These are phyloP conservation scores for Pisolithus microcarpus DNA, from an alignment of 768 basidiomycete genomes.

Conservation along the genomic window DNA sequence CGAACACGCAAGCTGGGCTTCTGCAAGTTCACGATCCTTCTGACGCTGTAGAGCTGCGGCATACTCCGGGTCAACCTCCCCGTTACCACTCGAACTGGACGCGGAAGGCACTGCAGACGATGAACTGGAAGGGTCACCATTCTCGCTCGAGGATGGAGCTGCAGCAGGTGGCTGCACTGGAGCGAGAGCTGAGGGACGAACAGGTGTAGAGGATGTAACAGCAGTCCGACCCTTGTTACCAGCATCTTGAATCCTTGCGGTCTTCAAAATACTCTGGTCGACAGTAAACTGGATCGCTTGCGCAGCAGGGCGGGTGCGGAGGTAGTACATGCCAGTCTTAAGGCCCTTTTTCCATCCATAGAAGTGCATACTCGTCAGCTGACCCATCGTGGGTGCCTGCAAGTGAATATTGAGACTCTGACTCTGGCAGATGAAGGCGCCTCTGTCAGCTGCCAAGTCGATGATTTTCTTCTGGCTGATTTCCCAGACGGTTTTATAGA, in stretches of 20 bases:
- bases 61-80: conserved; percentile 57
- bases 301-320: conserved; percentile 89
- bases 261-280: conserved; percentile 70
- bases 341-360: conserved; percentile 99
- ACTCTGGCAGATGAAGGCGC: conserved; percentile 94
- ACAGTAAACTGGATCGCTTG: conserved; percentile 98
- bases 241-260: conserved; percentile 31
- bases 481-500: conserved; percentile 99
- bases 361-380: conserved; percentile 95
- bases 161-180: conserved; percentile 29
- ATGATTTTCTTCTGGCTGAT: conserved; percentile 98
- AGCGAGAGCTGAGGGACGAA: conserved; percentile 5
- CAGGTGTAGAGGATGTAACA: conserved; percentile 21
- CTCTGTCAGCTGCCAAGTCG: conserved; percentile 97
- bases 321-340: conserved; percentile 98
- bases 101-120: conserved; percentile 8
- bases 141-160: conserved; percentile 7
- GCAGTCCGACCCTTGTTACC: conserved; percentile 13
- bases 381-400: conserved; percentile 80
- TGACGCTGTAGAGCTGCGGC: conserved; percentile 69
- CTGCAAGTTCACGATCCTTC: conserved; percentile 68
- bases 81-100: conserved; percentile 26
- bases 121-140: conserved; percentile 11
- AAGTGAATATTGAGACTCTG: conserved; percentile 94
- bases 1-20: conserved; percentile 76